These are phyloP conservation scores for Paracorniculantispora psalliotae DNA, from an alignment of 2,329 filamentous ascomycete species.

Conservation along the genomic window DNA sequence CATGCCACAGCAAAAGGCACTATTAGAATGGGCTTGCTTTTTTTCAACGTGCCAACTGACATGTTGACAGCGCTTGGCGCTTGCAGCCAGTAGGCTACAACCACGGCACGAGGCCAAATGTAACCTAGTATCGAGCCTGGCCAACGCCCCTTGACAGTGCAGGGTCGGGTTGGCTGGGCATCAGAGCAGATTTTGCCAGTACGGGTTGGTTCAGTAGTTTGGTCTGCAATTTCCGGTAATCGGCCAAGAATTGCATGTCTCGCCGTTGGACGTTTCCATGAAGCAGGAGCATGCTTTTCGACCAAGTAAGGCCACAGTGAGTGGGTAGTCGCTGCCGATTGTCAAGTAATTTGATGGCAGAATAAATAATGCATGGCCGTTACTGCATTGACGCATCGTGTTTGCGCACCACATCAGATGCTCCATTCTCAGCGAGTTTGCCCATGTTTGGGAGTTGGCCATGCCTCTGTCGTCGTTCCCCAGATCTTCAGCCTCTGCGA, in stretches of 20 bases:
- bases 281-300: too few relatives aligned
- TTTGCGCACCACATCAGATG: neutral
- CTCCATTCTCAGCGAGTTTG: neutral
- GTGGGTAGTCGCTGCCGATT: too few relatives aligned
- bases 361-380: neutral
- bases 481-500: slow-evolving; percentile 12
- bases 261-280: neutral
- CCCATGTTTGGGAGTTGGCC: neutral
- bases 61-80: slow-evolving; percentile 1
- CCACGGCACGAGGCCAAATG: neutral
- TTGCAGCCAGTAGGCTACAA: neutral
- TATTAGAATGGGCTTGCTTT: neutral
- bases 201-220: neutral
- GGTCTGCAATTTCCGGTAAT: neutral
- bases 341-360: too few relatives aligned
- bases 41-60: neutral
- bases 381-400: neutral
- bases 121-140: slow-evolving; percentile 8
- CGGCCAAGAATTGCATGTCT: neutral
- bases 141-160: neutral
- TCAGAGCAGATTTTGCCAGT: neutral
- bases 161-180: neutral
- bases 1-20: neutral
- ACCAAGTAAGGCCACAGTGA: neutral
- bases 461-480: neutral